A percentile compares a stretch with the other conserved stretches of the same genome.
These are phyloP conservation scores for Vaccinium vitisidaea DNA, from an alignment of 148 eudicot genomes.

Conservation along the genomic window DNA sequence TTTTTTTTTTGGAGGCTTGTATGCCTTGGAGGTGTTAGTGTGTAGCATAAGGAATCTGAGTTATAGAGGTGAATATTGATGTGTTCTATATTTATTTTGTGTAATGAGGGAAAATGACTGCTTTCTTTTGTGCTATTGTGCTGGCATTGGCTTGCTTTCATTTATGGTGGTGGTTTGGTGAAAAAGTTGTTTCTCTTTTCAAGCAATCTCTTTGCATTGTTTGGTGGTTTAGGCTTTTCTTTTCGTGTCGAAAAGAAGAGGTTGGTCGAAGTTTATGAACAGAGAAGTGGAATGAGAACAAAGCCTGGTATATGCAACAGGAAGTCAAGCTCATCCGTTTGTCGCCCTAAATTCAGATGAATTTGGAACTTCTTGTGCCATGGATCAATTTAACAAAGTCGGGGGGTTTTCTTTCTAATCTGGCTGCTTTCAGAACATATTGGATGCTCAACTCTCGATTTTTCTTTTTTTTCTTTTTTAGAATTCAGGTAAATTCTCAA, in stretches of 20 bases:
- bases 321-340: background rate
- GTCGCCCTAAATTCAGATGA: background rate
- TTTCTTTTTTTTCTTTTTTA: no score
- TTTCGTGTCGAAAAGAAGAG: no score
- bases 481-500: no score
- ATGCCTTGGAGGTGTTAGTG: slow-evolving; percentile 21
- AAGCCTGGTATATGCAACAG: background rate
- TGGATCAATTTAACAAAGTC: background rate
- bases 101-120: slow-evolving; percentile 19
- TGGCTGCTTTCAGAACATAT: background rate
- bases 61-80: slow-evolving; percentile 27
- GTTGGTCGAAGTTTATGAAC: background rate
- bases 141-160: background rate
- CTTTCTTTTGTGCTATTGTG: background rate
- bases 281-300: background rate
- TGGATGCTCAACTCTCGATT: no score
- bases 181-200: background rate
- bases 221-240: no score
- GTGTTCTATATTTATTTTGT: slow-evolving; percentile 18
- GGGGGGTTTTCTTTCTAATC: background rate
- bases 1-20: slow-evolving; percentile 4
- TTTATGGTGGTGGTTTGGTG: background rate
- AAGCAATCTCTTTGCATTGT: background rate
- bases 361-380: background rate
- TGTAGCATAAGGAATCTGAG: slow-evolving; percentile 34